Conservation (phyloP, 2,329 filamentous ascomycete genomes). For the Sphaerulina musiva region DNA sequence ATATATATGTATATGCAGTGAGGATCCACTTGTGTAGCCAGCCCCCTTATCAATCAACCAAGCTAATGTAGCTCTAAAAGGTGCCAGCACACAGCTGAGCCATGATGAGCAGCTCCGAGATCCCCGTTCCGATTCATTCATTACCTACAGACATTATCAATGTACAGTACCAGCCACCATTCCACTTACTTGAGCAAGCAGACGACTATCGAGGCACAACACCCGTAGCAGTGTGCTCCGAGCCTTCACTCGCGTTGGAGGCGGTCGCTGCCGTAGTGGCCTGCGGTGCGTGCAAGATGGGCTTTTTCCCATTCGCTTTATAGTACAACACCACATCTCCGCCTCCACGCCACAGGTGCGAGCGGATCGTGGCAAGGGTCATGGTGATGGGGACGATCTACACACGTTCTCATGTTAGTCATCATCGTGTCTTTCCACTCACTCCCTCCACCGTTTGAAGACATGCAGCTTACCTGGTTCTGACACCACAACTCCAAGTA, state of each 20-base stretch:
- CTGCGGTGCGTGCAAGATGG: constrained; percentile 34
- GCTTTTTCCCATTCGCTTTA: constrained; percentile 81
- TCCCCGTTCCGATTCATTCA: too few species aligned
- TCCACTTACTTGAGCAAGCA: not conserved
- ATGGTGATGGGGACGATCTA: constrained; percentile 68
- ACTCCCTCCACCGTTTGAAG: constrained; percentile 17
- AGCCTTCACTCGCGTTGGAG: not conserved
- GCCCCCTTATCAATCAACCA: too few species aligned
- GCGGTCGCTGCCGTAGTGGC: not conserved
- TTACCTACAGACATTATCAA: too few species aligned
- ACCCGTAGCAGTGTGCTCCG: not conserved
- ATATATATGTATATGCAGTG: too few species aligned
- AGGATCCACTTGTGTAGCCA: too few species aligned
- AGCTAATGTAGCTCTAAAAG: too few species aligned
- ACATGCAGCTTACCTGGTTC: constrained; percentile 60
- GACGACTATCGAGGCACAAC: not conserved
- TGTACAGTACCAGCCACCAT: too few species aligned
- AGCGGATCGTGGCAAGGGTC: constrained; percentile 87
- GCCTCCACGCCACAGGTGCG: constrained; percentile 91
- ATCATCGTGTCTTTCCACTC: constrained; percentile 29
- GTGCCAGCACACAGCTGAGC: too few species aligned
- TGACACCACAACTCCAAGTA: constrained; percentile 95
- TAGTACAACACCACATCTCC: constrained; percentile 88
- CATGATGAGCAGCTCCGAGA: too few species aligned
- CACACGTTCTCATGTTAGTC: constrained; percentile 25